These are phyloP conservation scores for Acaromyces ingoldii DNA, from an alignment of 1,284 basidiomycete species.

Conservation along the genomic window DNA sequence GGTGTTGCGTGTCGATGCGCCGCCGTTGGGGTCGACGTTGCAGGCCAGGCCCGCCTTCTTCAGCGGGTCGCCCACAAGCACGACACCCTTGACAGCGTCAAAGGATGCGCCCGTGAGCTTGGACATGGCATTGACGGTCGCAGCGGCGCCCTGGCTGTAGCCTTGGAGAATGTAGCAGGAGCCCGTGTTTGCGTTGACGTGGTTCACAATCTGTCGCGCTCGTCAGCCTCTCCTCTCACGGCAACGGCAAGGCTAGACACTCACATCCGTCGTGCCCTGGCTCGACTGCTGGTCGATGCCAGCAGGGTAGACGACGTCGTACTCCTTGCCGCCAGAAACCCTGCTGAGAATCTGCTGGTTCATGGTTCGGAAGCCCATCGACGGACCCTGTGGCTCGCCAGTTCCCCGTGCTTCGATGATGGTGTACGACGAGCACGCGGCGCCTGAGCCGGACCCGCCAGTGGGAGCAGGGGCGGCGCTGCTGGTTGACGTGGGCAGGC, in stretches of 20 bases:
- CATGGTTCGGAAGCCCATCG: conserved; percentile 28
- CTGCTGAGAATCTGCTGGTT: conserved; percentile 18
- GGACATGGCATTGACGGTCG: conserved; percentile 38
- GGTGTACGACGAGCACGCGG: too few species aligned
- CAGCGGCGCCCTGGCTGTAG: conserved; percentile 39
- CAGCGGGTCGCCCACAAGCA: conserved; percentile 46
- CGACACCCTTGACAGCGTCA: conserved; percentile 45
- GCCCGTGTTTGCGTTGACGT: conserved; percentile 15
- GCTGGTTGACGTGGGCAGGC: too few species aligned
- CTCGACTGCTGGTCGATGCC: conserved; percentile 29
- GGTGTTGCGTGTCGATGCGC: conserved; percentile 21
- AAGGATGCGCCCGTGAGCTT: conserved; percentile 23
- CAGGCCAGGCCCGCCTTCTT: conserved; percentile 40
- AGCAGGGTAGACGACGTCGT: conserved; percentile 48
- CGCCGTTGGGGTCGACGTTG: conserved; percentile 44
- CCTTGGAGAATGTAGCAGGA: conserved; percentile 30
- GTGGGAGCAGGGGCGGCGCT: too few species aligned
- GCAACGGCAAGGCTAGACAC: not conserved
- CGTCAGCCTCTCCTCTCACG: not conserved
- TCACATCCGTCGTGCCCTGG: conserved; percentile 33
- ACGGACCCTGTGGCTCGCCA: conserved; percentile 43
- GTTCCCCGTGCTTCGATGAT: conserved; percentile 50
- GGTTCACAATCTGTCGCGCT: conserved; percentile 15
- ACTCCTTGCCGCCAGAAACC: conserved; percentile 25
- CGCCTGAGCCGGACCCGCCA: too few species aligned